These are phyloP conservation scores for Echria macrotheca DNA, from an alignment of 495 filamentous ascomycete genomes.

Conservation along the genomic window DNA sequence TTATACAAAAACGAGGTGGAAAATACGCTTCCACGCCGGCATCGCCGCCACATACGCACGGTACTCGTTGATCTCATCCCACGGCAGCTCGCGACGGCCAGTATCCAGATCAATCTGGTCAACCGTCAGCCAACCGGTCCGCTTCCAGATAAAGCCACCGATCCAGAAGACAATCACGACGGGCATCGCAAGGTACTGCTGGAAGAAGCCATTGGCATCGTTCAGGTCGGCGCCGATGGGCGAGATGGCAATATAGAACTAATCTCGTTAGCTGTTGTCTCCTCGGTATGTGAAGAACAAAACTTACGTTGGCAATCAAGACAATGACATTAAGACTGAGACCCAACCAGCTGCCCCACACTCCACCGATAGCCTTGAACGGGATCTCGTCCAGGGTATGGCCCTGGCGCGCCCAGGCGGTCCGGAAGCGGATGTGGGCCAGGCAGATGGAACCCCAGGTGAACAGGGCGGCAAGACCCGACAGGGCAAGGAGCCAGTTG, in stretches of 20 bases:
- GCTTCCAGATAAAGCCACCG: constrained; percentile 56
- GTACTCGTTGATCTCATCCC: constrained; percentile 48
- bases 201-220: constrained; percentile 66
- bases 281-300: not conserved
- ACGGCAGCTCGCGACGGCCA: constrained; percentile 53
- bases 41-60: constrained; percentile 37
- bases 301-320: constrained; percentile 55
- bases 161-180: constrained; percentile 76
- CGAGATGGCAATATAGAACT: constrained; percentile 50
- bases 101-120: constrained; percentile 59
- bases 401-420: constrained; percentile 59
- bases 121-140: constrained; percentile 48
- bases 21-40: constrained; percentile 48
- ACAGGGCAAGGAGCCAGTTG: constrained; percentile 63
- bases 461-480: constrained; percentile 65
- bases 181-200: constrained; percentile 73
- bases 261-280: not conserved
- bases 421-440: constrained; percentile 61
- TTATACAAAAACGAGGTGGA: constrained; percentile 44
- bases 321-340: constrained; percentile 54
- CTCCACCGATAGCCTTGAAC: constrained; percentile 59
- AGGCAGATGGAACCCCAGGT: constrained; percentile 71
- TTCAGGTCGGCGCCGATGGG: constrained; percentile 34
- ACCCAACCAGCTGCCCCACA: constrained; percentile 63
- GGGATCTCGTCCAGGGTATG: constrained; percentile 64